Conservation (phyloP, 306 rosid species). For the Hippophae tibetana region DNA sequence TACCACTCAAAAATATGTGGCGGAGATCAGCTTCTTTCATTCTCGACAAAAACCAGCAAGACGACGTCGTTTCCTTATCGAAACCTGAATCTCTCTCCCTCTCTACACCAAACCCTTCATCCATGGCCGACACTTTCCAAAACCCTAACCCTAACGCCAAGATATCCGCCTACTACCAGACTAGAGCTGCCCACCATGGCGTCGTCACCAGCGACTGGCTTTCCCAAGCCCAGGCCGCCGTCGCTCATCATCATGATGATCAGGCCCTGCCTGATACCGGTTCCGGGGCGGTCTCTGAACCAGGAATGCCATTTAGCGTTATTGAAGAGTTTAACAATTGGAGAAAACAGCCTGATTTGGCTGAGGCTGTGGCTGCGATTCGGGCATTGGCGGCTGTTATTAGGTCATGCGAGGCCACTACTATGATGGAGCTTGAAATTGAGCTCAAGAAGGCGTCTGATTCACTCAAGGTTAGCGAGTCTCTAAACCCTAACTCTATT, state of each 20-base stretch:
- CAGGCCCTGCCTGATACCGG: constrained; percentile 7
- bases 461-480: constrained; percentile 52
- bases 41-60: constrained; percentile 31
- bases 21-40: constrained; percentile 80
- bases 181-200: constrained; percentile 62
- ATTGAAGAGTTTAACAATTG: constrained; percentile 70
- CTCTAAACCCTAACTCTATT: constrained; percentile 2
- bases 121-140: constrained; percentile 30
- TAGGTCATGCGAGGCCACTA: constrained; percentile 60
- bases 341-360: constrained; percentile 92
- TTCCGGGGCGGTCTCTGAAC: not conserved
- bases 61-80: constrained; percentile 22
- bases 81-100: constrained; percentile 26
- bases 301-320: constrained; percentile 54
- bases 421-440: constrained; percentile 91
- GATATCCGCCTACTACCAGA: constrained; percentile 69
- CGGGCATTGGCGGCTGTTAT: constrained; percentile 86
- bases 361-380: constrained; percentile 95
- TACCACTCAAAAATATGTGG: constrained; percentile 34
- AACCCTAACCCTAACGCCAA: constrained; percentile 23
- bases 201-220: constrained; percentile 84
- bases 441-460: constrained; percentile 94
- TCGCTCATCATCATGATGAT: constrained; percentile 26
- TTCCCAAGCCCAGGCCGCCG: constrained; percentile 84
- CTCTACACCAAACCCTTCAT: constrained; percentile 20